Conservation (phyloP, 805 yeast species). For the Saccharomycodes ludwigii region DNA sequence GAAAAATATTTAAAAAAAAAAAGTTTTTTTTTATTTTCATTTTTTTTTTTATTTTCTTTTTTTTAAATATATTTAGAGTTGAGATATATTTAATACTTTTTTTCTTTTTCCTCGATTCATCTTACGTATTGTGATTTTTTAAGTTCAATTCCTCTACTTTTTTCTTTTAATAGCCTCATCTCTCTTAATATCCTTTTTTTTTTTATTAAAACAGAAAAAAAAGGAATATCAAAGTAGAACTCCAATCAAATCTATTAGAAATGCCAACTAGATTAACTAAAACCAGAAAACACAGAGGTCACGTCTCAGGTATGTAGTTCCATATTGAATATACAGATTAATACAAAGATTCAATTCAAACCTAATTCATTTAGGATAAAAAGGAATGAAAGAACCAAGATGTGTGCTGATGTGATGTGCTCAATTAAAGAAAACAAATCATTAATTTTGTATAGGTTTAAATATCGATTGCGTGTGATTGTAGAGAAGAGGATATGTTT, state of each 20-base stretch:
- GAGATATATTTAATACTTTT: too few species aligned
- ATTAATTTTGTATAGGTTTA: too few species aligned
- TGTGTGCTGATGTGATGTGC: slow-evolving; percentile 1
- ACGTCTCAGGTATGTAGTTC: slow-evolving; percentile 89
- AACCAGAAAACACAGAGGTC: slow-evolving; percentile 99
- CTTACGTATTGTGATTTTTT: too few species aligned
- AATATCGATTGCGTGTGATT: not conserved
- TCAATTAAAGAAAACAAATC: not conserved
- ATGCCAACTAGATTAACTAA: slow-evolving; percentile 99
- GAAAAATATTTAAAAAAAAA: too few species aligned
- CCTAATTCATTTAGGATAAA: slow-evolving; percentile 13
- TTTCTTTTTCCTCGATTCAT: too few species aligned
- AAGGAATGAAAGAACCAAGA: slow-evolving; percentile 32
- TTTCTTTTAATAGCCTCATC: too few species aligned
- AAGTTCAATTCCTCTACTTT: too few species aligned
- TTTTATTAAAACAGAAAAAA: too few species aligned
- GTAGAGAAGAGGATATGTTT: not conserved
- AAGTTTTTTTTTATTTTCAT: too few species aligned
- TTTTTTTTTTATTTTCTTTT: too few species aligned
- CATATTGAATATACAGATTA: slow-evolving; percentile 6
- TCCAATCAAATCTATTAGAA: slow-evolving; percentile 18
- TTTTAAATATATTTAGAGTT: too few species aligned
- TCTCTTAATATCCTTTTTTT: too few species aligned
- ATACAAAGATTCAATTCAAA: not conserved
- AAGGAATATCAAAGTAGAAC: slow-evolving; percentile 1